A percentile compares a stretch with the other conserved stretches of the same genome.
Conservation (phyloP, 192 early-diverging fungal genomes). For the Entophlyctis luteolus region DNA sequence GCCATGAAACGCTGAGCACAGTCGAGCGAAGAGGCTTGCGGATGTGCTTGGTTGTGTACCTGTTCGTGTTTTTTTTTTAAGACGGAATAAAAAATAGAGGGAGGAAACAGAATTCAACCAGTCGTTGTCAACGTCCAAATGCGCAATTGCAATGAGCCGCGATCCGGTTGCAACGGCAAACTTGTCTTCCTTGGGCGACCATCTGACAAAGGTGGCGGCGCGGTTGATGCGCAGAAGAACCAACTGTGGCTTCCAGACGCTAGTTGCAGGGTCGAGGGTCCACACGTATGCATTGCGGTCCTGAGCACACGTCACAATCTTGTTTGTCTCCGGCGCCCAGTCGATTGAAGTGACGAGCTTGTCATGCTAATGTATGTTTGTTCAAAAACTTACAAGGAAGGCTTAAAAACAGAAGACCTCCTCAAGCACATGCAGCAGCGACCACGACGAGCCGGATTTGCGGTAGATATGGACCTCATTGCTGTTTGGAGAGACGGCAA, state of each 20-base stretch:
- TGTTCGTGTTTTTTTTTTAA: no score
- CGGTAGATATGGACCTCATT: slow-evolving; percentile 88
- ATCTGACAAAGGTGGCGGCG: slow-evolving; percentile 87
- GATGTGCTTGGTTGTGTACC: slow-evolving; percentile 74
- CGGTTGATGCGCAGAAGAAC: slow-evolving; percentile 94
- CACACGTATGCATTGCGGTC: slow-evolving; percentile 99
- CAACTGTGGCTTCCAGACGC: slow-evolving; percentile 81
- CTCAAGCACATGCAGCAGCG: slow-evolving; percentile 61
- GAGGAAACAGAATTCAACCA: slow-evolving; percentile 74
- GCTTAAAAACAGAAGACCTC: slow-evolving; percentile 50
- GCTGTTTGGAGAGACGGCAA: slow-evolving; percentile 85
- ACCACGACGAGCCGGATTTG: slow-evolving; percentile 59
- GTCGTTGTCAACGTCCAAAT: slow-evolving; percentile 92
- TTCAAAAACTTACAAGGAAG: not conserved
- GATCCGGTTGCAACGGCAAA: slow-evolving; percentile 96
- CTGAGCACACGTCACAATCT: slow-evolving; percentile 95
- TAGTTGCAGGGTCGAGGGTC: slow-evolving; percentile 61
- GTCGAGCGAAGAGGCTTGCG: slow-evolving; percentile 91
- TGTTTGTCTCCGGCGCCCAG: slow-evolving; percentile 91
- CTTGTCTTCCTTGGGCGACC: slow-evolving; percentile 95
- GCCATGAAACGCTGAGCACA: slow-evolving; percentile 88
- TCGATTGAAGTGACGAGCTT: slow-evolving; percentile 92
- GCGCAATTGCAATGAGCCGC: slow-evolving; percentile 86
- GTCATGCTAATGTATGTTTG: slow-evolving; percentile 67
- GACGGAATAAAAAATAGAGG: not conserved